Evolutionary conservation across 768 basidiomycete genomes (phyloP), one percentile per base, ranked within the genome.

Genomic region (Trametes cubensis): DNA sequence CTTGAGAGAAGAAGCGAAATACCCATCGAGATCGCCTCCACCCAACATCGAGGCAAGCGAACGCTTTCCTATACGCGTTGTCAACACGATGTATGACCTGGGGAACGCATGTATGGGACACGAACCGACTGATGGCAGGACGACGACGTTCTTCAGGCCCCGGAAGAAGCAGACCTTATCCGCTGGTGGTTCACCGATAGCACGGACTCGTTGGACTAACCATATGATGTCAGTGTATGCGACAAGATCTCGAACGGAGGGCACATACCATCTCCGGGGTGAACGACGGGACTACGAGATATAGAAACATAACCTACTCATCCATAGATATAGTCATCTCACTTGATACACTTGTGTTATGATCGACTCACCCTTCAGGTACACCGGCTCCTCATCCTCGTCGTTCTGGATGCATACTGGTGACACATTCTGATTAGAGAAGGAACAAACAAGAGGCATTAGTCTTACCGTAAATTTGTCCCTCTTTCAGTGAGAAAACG

Each of bases 1-100:
- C 21, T 38, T n/a, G 39, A 30, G 6, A 30, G 26, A 38, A 38
- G 11, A 23, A 21, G 65, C 77, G 11, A 10, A 14, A 65, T 71
- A 89, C 88, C 90, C 90, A 59, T 92, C 90, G n/a, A 92, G 75
- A 75, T 92, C 90, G 0, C 90, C 90, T 39, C 90, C 90, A 11
- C 82, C 87, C 17, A 92, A 78, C 62, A 82, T 84, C 2, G 88
- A 89, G 11, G 90, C 81, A 44, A 91, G 69, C 0, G 89, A 87
- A 40, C 88, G 82, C 1, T 67, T 59, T 6, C 87, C 88, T 90
- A 64, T 4, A 34, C 21, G 18, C 20, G 15, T 3, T 49, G n/a
- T 30, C 14, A 34, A 11, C 42, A 60, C 39, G 20, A 38, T 26
- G 10, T 14, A 17, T 26, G 30, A 8, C 10, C 15, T 38, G 38